Base-by-base conservation (phyloP, 2,329 filamentous ascomycete species). In the Tothia fuscella region DNA sequence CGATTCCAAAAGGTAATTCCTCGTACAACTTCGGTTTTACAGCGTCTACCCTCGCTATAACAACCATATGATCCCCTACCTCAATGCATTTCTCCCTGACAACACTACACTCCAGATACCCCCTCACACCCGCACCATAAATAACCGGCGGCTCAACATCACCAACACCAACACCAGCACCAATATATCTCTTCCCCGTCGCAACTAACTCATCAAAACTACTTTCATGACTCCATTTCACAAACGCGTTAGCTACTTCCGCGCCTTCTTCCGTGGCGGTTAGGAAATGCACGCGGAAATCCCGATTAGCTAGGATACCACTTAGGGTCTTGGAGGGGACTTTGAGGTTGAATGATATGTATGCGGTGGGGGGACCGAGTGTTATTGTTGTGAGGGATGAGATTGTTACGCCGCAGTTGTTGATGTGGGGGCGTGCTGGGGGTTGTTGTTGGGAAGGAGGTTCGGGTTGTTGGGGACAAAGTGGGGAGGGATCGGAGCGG, bases 281-380 rank as follows among this genome's bases (percentile, higher is more conserved):
- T 2, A 75, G 60, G n/a, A 76, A 55, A 49, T 76, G 68, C 1
- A 74, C 63, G 5, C 64, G 61, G 47, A 79, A 71, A 0, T 59
- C 51, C 3, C 50, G 50, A 1, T 65, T 67, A 16, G 48, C 47
- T 31, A 56, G 50, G 6, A 79, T 70, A 5, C 71, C 71, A 41
- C 67, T 61, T 36, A 74, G 64, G 0, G 74, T 77, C 28, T 68
- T 62, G 1, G 74, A 78, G 2, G 72, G 71, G 2, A 65, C 50
- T 39, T 67, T 68, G 43, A 79, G 64, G 47, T 79, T 80, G 64
- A 80, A 79, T 1, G 72, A 74, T 20, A 79, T 62, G n/a, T 73
- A 62, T 0, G 75, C 72, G n/a, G n/a, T n/a, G 1, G 53, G 48
- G 1, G 76, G 75, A 22, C 62, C 52, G 3, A 79, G 58, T 0